Evolutionary conservation across 176 grass and related monocot species (phyloP), one percentile per base, ranked within the genome.

Genomic region (Thalia dealbata): DNA sequence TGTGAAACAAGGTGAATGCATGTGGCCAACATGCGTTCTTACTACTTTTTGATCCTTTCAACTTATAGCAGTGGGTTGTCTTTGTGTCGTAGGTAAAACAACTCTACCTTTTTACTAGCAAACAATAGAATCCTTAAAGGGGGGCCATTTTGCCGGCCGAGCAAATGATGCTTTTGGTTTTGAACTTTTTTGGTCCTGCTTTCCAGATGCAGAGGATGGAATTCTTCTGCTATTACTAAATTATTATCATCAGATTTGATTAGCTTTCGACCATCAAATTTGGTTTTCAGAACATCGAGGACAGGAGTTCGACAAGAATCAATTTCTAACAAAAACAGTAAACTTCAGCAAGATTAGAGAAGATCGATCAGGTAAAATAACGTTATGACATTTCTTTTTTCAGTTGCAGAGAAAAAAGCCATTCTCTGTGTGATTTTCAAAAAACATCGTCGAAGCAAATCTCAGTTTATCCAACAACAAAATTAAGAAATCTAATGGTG

Each of bases 371-470:
- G 18, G 24, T 67, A 22, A 11, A 67, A 67, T 14, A 22, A 29
- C 16, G 42, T 15, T 21, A 67, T 14, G 42, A 67, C 64, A 38
- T 38, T 38, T 11, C 24, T 15, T 66, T 66, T 42, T 67, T 67
- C n/a, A n/a, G n/a, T 67, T 64, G 2, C 10, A 67, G 64, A n/a
- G 75, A 19, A 65, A 76, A 77, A 55, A 67, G 46, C 7, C 19
- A 51, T 38, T 11, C 66, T 52, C 8, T 51, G 32, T 64, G 62
- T 14, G 25, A 63, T 65, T 42, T 65, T 48, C 48, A 22, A 68
- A 25, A 22, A 68, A 25, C 30, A 68, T 10, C 13, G 48, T 29
- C 45, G 10, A 54, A 29, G 15, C 25, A 18, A 52, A 55, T 25
- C 62, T 64, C 62, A 77, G 10, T 35, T 32, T 38, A 21, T 32